Evolutionary conservation across 1,284 basidiomycete species (phyloP).

Genomic region (Ganoderma lucidum): DNA sequence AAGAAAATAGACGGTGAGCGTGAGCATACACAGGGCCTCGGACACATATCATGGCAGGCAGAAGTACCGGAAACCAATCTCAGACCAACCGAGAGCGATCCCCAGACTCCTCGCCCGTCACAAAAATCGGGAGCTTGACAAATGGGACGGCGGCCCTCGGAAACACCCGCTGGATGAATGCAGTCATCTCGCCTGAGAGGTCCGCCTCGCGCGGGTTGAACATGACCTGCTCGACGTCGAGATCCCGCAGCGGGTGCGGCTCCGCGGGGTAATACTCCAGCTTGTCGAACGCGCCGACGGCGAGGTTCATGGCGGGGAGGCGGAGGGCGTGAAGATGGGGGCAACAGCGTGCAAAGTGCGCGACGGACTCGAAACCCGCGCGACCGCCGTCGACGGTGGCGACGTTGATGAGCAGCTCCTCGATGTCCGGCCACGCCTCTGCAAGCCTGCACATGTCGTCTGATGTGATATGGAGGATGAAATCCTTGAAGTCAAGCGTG

Average conservation of each 20-base stretch:
- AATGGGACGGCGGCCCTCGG: neutral
- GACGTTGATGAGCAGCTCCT: constrained; percentile 6
- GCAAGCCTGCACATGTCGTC: neutral
- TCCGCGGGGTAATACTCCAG: constrained; percentile 1
- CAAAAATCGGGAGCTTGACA: neutral
- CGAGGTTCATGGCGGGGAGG: constrained; percentile 15
- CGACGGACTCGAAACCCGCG: constrained; percentile 13
- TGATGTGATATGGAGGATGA: neutral
- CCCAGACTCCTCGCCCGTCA: constrained; percentile 11
- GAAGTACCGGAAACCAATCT: neutral
- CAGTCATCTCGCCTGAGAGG: constrained; percentile 6
- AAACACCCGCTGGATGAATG: constrained; percentile 9
- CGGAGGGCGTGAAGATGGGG: constrained; percentile 1
- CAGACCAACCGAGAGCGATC: neutral
- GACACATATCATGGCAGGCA: too few species aligned
- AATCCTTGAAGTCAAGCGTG: neutral
- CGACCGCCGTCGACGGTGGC: neutral
- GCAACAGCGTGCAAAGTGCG: constrained; percentile 13
- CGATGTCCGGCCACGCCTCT: constrained; percentile 13
- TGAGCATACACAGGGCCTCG: too few species aligned
- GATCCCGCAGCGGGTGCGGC: constrained; percentile 4
- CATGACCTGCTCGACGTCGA: constrained; percentile 13
- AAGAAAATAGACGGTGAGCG: too few species aligned
- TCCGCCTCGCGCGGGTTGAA: constrained; percentile 6
- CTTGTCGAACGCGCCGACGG: neutral